Evolutionary conservation across 2,329 filamentous ascomycete species (phyloP).

Genomic region (Botrytis pseudocinerea): DNA sequence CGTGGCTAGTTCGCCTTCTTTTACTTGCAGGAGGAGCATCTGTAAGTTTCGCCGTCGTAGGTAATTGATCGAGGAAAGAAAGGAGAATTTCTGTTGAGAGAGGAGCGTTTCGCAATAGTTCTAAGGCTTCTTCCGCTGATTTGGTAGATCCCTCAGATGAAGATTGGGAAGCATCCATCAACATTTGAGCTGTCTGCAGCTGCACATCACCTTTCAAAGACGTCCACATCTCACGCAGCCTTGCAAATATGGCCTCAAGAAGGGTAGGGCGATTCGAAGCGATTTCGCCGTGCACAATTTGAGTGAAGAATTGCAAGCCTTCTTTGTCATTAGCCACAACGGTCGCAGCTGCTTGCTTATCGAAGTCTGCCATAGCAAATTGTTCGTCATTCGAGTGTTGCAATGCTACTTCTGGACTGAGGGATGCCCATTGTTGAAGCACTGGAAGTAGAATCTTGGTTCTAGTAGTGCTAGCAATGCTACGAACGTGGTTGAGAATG

Average conservation of each 20-base stretch:
- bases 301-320: constrained; percentile 55
- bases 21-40: constrained; percentile 74
- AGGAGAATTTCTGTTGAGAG: constrained; percentile 72
- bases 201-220: constrained; percentile 65
- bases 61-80: constrained; percentile 71
- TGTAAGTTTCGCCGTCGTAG: constrained; percentile 70
- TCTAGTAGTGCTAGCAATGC: constrained; percentile 67
- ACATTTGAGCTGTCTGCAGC: constrained; percentile 58
- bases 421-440: constrained; percentile 66
- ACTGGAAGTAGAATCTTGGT: constrained; percentile 75
- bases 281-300: constrained; percentile 49
- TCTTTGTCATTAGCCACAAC: constrained; percentile 59
- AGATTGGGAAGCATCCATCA: constrained; percentile 61
- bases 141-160: constrained; percentile 41
- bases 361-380: constrained; percentile 49
- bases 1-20: constrained; percentile 74
- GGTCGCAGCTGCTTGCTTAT: constrained; percentile 53
- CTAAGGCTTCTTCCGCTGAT: constrained; percentile 62
- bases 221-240: constrained; percentile 71
- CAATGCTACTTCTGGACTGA: constrained; percentile 53
- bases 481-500: constrained; percentile 70
- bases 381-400: constrained; percentile 52
- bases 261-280: constrained; percentile 53
- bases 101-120: constrained; percentile 71
- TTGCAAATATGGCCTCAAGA: constrained; percentile 64